Conservation (phyloP, 2,329 filamentous ascomycete genomes). For the Aspergillus tamarii region DNA sequence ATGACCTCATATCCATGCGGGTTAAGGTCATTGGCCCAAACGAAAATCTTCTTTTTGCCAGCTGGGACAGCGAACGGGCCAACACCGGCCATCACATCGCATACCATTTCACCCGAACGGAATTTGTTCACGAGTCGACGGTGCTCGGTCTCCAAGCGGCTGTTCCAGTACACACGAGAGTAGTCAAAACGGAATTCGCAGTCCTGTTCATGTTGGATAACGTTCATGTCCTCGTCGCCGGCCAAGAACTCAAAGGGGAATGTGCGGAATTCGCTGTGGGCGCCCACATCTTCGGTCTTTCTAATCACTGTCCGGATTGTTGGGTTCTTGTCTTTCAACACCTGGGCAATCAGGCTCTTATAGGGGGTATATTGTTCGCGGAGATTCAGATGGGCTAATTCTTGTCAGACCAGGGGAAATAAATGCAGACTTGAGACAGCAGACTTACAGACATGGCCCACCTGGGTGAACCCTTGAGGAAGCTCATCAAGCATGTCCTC, state of each 20-base stretch:
- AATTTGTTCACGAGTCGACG: slow-evolving; percentile 76
- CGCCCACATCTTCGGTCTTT: slow-evolving; percentile 87
- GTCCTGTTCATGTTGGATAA: slow-evolving; percentile 77
- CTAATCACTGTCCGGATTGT: slow-evolving; percentile 88
- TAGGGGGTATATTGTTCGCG: slow-evolving; percentile 81
- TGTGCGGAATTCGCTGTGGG: slow-evolving; percentile 82
- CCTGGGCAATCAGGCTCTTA: slow-evolving; percentile 80
- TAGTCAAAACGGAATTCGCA: slow-evolving; percentile 95
- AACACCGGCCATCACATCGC: slow-evolving; percentile 96
- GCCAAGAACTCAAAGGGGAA: slow-evolving; percentile 90
- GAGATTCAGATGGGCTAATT: slow-evolving; percentile 82
- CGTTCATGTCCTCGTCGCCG: slow-evolving; percentile 79
- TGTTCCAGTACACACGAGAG: slow-evolving; percentile 98
- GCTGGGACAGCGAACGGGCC: slow-evolving; percentile 93
- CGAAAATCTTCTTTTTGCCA: slow-evolving; percentile 85
- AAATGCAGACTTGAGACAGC: slow-evolving; percentile 3
- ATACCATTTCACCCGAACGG: slow-evolving; percentile 82
- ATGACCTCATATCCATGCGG: slow-evolving; percentile 81
- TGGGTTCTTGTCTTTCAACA: slow-evolving; percentile 88
- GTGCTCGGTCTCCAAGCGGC: slow-evolving; percentile 86
- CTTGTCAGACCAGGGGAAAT: slow-evolving; percentile 15
- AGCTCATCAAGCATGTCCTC: slow-evolving; percentile 78
- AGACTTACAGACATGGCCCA: slow-evolving; percentile 77
- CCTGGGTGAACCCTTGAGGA: slow-evolving; percentile 82
- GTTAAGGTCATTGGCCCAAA: slow-evolving; percentile 97